These are phyloP conservation scores for Parmales sp. DNA, from an alignment of 108 stramenopile species.

Conservation along the genomic window DNA sequence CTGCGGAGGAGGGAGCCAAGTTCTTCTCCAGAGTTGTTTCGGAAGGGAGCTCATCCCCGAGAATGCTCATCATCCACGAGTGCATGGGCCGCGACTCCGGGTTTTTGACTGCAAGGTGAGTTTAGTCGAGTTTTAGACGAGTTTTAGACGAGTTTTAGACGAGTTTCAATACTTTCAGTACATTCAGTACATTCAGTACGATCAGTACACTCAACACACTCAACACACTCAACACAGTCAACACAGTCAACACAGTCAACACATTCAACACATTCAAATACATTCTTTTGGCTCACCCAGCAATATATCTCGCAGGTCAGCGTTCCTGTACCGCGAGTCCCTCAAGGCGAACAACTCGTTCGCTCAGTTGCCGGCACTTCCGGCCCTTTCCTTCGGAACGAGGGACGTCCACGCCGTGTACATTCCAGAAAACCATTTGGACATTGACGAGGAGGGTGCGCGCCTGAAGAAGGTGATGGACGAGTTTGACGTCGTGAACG, in stretches of 20 bases:
- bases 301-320: too few species aligned
- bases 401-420: slow-evolving; percentile 81
- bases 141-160: too few species aligned
- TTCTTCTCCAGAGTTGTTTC: slow-evolving; percentile 77
- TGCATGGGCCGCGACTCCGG: slow-evolving; percentile 75
- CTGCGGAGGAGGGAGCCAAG: slow-evolving; percentile 64
- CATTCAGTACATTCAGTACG: too few species aligned
- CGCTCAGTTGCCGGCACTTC: slow-evolving; percentile 24
- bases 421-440: slow-evolving; percentile 67
- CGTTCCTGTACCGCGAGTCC: slow-evolving; percentile 55
- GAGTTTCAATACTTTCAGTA: too few species aligned
- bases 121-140: too few species aligned
- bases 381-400: slow-evolving; percentile 32
- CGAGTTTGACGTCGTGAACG: slow-evolving; percentile 68
- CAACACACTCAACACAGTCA: too few species aligned
- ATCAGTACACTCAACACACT: too few species aligned
- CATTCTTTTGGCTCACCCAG: too few species aligned
- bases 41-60: slow-evolving; percentile 68
- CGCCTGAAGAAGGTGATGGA: slow-evolving; percentile 78
- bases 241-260: too few species aligned
- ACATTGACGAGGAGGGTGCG: slow-evolving; percentile 58
- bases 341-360: slow-evolving; percentile 35
- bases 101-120: background rate
- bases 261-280: too few species aligned
- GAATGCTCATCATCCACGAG: slow-evolving; percentile 87